Conservation (phyloP, 257 asterid genomes). For the Ajuga chamaepitys region DNA sequence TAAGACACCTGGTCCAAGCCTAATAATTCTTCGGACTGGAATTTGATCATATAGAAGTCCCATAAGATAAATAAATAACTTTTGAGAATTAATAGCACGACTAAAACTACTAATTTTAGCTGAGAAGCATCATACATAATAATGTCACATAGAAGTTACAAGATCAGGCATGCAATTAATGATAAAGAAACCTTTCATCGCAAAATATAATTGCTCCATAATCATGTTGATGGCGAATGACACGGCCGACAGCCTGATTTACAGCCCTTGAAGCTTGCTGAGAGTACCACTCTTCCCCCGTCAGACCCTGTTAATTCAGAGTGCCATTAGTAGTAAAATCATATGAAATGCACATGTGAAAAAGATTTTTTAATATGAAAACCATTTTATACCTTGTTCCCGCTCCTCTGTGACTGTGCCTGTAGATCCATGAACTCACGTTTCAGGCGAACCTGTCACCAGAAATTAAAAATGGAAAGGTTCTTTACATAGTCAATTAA, state of each 20-base stretch:
- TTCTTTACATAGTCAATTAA: background rate
- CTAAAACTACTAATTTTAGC: background rate
- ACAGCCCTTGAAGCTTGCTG: slow-evolving; percentile 96
- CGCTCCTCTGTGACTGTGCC: slow-evolving; percentile 32
- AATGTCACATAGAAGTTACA: background rate
- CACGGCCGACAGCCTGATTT: slow-evolving; percentile 99
- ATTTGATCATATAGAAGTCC: background rate
- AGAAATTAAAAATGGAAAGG: slow-evolving; percentile 14
- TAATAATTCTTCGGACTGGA: background rate
- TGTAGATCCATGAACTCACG: slow-evolving; percentile 96
- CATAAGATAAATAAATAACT: background rate
- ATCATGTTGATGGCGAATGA: slow-evolving; percentile 95
- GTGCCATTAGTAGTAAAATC: slow-evolving; percentile 12
- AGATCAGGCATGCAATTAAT: background rate
- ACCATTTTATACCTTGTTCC: slow-evolving; percentile 40
- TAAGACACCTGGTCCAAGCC: background rate
- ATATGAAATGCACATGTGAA: slow-evolving; percentile 6
- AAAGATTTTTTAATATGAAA: background rate
- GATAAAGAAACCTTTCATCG: slow-evolving; percentile 67
- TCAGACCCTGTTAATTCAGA: slow-evolving; percentile 48
- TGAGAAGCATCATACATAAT: background rate
- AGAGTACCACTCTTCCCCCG: slow-evolving; percentile 96
- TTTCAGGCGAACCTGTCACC: slow-evolving; percentile 83
- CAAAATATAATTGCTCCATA: slow-evolving; percentile 95
- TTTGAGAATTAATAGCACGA: background rate